Evolutionary conservation across 2,329 filamentous ascomycete genomes (phyloP).

Genomic region (Clarireedia homoeocarpa): DNA sequence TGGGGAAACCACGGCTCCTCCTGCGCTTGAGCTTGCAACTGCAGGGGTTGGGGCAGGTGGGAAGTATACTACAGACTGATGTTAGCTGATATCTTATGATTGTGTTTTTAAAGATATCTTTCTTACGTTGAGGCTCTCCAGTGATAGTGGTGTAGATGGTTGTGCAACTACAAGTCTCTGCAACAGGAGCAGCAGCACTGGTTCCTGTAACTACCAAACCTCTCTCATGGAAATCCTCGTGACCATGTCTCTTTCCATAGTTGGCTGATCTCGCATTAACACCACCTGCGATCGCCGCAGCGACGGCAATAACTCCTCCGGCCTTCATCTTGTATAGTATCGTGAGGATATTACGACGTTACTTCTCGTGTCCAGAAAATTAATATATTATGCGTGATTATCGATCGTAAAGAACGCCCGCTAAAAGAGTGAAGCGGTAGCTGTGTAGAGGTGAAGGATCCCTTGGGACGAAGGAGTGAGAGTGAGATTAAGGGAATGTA

Average conservation of each 20-base stretch:
- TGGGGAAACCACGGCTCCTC: constrained; percentile 6
- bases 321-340: constrained; percentile 61
- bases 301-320: constrained; percentile 50
- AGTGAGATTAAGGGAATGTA: constrained; percentile 40
- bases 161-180: constrained; percentile 57
- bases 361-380: constrained; percentile 17
- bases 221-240: constrained; percentile 50
- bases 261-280: constrained; percentile 47
- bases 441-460: constrained; percentile 34
- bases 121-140: constrained; percentile 58
- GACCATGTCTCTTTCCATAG: constrained; percentile 42
- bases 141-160: constrained; percentile 67
- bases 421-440: constrained; percentile 83
- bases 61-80: constrained; percentile 17
- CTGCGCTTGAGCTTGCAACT: not conserved
- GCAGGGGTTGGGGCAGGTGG: constrained; percentile 16
- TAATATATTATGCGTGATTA: constrained; percentile 14
- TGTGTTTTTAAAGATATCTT: constrained; percentile 1
- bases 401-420: constrained; percentile 53
- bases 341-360: constrained; percentile 6
- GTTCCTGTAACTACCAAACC: constrained; percentile 16
- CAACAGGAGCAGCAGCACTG: constrained; percentile 21
- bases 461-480: constrained; percentile 40
- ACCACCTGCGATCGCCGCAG: constrained; percentile 51
- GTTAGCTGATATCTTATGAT: not conserved